Percentiles rank a stretch among this genome's conserved stretches.
Conservation (phyloP, 225 moss, liverwort and hornwort species). For the Rhytidiadelphus loreus region DNA sequence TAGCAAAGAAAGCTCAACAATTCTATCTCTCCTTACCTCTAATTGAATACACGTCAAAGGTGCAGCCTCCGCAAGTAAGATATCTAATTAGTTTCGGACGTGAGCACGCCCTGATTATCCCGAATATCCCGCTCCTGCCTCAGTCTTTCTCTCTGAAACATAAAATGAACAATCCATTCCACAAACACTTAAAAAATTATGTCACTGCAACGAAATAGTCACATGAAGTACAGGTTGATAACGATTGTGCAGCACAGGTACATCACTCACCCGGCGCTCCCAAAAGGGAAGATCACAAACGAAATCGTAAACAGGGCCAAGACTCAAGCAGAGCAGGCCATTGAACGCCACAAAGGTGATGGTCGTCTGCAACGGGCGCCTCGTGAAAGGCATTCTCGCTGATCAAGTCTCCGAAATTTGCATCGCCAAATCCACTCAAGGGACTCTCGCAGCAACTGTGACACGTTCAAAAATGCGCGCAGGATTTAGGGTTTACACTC, state of each 20-base stretch:
- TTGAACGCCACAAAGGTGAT: constrained; percentile 69
- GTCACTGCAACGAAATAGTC: neutral
- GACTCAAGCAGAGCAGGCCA: constrained; percentile 50
- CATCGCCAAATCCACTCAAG: neutral
- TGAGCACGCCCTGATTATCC: neutral
- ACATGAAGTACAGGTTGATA: neutral
- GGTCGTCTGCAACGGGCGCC: constrained; percentile 57
- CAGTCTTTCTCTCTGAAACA: constrained; percentile 57
- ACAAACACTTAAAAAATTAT: neutral
- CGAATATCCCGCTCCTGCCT: constrained; percentile 44
- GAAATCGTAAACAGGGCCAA: constrained; percentile 85
- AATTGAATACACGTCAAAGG: neutral
- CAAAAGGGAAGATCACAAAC: constrained; percentile 87
- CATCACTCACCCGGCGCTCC: constrained; percentile 67
- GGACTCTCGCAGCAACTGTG: neutral
- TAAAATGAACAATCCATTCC: neutral
- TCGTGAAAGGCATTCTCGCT: constrained; percentile 48
- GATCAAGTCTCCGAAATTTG: neutral
- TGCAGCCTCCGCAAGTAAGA: neutral
- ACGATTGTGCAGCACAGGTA: neutral
- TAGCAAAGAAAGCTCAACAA: neutral
- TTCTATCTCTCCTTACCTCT: neutral
- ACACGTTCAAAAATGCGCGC: neutral
- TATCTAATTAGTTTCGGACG: constrained; percentile 1
- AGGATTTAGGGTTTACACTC: neutral